A percentile compares a stretch with the other conserved stretches of the same genome.
Evolutionary conservation across 1,139 yeast genomes (phyloP).

Genomic region (Pichia sp.): DNA sequence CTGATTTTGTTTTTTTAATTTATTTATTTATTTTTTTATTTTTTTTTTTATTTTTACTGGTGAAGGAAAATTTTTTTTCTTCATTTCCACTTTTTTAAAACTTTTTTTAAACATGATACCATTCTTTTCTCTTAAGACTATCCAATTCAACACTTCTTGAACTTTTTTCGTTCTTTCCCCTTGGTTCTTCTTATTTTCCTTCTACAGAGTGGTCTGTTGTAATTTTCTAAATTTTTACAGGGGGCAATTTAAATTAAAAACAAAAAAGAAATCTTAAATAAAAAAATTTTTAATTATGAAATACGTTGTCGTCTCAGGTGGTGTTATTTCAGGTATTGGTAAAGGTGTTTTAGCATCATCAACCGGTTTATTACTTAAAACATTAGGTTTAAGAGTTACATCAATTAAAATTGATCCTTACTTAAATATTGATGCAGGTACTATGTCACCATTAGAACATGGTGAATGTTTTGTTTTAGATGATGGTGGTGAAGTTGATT

Average conservation of each 20-base stretch:
- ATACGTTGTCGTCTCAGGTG: slow-evolving; percentile 99
- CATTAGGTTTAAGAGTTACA: slow-evolving; percentile 89
- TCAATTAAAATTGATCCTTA: slow-evolving; percentile 98
- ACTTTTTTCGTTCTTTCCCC: slow-evolving; percentile 14
- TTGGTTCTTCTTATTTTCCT: not conserved
- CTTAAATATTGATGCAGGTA: slow-evolving; percentile 98
- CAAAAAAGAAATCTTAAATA: not conserved
- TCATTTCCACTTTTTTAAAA: too few relatives aligned
- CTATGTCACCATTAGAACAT: slow-evolving; percentile 98
- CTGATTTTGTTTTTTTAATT: too few relatives aligned
- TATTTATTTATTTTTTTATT: too few relatives aligned
- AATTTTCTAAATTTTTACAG: not conserved
- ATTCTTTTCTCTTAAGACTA: not conserved
- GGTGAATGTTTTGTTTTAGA: slow-evolving; percentile 97
- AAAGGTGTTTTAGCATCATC: slow-evolving; percentile 97
- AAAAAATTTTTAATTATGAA: slow-evolving; percentile 43
- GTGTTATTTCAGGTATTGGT: slow-evolving; percentile 98
- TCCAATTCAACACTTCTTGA: slow-evolving; percentile 1
- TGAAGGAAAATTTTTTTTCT: too few relatives aligned
- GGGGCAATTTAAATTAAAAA: not conserved
- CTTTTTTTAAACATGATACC: too few relatives aligned
- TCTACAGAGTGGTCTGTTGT: not conserved
- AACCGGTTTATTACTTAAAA: slow-evolving; percentile 89
- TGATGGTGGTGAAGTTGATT: slow-evolving; percentile 98
- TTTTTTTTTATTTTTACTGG: too few relatives aligned